Evolutionary conservation across 192 early-diverging fungal species (phyloP).

Genomic region (Gamsiella multidivaricata): DNA sequence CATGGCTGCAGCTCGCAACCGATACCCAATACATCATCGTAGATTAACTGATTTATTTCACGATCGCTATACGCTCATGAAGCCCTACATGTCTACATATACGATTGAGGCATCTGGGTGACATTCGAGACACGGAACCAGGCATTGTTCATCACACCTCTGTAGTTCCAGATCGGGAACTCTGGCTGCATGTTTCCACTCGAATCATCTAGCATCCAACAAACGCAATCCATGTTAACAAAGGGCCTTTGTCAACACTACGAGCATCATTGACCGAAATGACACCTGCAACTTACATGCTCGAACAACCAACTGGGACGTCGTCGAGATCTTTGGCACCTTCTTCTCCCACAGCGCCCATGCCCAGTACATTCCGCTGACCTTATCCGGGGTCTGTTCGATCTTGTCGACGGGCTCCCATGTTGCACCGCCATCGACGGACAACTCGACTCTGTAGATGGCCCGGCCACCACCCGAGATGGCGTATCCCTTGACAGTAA

Average conservation of each 20-base stretch:
- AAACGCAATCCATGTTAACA: background rate
- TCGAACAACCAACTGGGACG: slow-evolving; percentile 76
- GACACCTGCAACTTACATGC: slow-evolving; percentile 67
- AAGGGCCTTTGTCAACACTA: background rate
- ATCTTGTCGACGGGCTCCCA: slow-evolving; percentile 82
- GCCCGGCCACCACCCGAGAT: slow-evolving; percentile 81
- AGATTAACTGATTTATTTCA: no score
- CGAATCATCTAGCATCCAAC: slow-evolving; percentile 77
- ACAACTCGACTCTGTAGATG: slow-evolving; percentile 85
- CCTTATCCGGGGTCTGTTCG: slow-evolving; percentile 54
- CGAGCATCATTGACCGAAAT: background rate
- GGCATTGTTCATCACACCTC: slow-evolving; percentile 84
- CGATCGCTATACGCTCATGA: no score
- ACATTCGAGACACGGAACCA: slow-evolving; percentile 56
- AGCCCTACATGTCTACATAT: slow-evolving; percentile 16
- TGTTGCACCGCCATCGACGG: slow-evolving; percentile 84
- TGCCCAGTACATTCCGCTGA: slow-evolving; percentile 72
- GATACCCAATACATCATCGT: no score
- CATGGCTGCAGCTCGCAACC: no score
- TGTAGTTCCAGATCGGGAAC: slow-evolving; percentile 79
- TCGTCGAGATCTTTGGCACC: slow-evolving; percentile 56
- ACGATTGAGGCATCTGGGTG: slow-evolving; percentile 29
- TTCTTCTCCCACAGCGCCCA: slow-evolving; percentile 86
- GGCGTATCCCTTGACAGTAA: slow-evolving; percentile 78
- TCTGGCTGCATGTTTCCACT: slow-evolving; percentile 90